Evolutionary conservation across 2,329 filamentous ascomycete genomes (phyloP).

Genomic region (Colletotrichum spaethianum): DNA sequence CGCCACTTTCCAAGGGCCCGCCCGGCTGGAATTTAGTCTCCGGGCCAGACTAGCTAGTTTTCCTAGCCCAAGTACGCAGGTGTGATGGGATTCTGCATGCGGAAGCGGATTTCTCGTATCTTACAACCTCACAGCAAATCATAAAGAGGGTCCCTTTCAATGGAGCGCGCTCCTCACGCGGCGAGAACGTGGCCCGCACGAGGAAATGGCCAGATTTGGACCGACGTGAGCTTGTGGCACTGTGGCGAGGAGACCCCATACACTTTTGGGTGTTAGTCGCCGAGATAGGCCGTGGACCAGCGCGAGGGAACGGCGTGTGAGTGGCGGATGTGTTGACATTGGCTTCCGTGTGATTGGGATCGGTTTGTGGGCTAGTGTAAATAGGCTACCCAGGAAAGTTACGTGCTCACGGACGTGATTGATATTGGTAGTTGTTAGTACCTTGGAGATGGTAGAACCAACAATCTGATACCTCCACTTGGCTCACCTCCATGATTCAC

Average conservation of each 20-base stretch:
- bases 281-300: not conserved
- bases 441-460: not conserved
- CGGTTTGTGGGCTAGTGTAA: not conserved
- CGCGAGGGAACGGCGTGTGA: not conserved
- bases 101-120: not conserved
- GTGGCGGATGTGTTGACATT: not conserved
- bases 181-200: slow-evolving; percentile 22
- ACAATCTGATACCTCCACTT: not conserved
- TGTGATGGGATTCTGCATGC: slow-evolving; percentile 3
- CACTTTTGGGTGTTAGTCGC: not conserved
- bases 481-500: not conserved
- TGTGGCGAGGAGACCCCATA: not conserved
- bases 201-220: slow-evolving; percentile 4
- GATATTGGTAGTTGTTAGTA: not conserved
- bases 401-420: too few relatives aligned
- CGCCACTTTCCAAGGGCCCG: not conserved
- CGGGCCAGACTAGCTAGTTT: not conserved
- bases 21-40: not conserved
- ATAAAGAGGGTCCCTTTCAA: not conserved
- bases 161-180: slow-evolving; percentile 8
- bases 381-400: not conserved
- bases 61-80: not conserved
- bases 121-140: not conserved
- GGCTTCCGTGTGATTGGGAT: not conserved
- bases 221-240: not conserved